These are phyloP conservation scores for Phaffomyces antillensis DNA, from an alignment of 805 yeast species.

Conservation along the genomic window DNA sequence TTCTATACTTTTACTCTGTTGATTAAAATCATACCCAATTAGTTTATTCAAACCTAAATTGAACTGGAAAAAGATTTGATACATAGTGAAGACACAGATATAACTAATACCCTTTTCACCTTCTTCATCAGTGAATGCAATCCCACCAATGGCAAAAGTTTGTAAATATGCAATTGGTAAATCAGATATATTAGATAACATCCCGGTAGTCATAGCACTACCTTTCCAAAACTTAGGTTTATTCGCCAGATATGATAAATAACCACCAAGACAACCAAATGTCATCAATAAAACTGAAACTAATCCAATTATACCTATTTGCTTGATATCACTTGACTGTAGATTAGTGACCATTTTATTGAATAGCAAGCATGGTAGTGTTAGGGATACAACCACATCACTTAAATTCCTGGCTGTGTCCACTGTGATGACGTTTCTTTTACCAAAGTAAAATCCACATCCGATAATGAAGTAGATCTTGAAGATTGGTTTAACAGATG, in stretches of 20 bases:
- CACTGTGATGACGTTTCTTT: slow-evolving; percentile 50
- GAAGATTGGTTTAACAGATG: slow-evolving; percentile 70
- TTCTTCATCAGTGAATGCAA: slow-evolving; percentile 45
- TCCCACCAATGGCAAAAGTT: slow-evolving; percentile 40
- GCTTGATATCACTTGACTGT: slow-evolving; percentile 57
- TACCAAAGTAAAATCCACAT: slow-evolving; percentile 58
- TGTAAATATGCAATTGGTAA: slow-evolving; percentile 73
- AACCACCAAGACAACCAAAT: slow-evolving; percentile 42
- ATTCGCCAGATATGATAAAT: slow-evolving; percentile 7
- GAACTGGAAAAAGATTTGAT: slow-evolving; percentile 56
- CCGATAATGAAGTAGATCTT: slow-evolving; percentile 67
- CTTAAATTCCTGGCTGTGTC: slow-evolving; percentile 58
- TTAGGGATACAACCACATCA: slow-evolving; percentile 51
- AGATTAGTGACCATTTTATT: slow-evolving; percentile 56
- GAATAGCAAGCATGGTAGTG: slow-evolving; percentile 63
- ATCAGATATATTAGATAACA: slow-evolving; percentile 70
- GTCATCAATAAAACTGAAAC: slow-evolving; percentile 44
- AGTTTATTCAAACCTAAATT: slow-evolving; percentile 70
- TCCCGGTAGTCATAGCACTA: slow-evolving; percentile 61
- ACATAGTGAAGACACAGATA: slow-evolving; percentile 67
- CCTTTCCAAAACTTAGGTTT: slow-evolving; percentile 63
- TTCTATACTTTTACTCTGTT: slow-evolving; percentile 7
- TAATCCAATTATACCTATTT: slow-evolving; percentile 56
- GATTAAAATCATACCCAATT: slow-evolving; percentile 53
- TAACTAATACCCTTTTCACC: slow-evolving; percentile 78